Evolutionary conservation across 163 green algal species (phyloP).

Genomic region (Chlamydomonas reinhardtii): DNA sequence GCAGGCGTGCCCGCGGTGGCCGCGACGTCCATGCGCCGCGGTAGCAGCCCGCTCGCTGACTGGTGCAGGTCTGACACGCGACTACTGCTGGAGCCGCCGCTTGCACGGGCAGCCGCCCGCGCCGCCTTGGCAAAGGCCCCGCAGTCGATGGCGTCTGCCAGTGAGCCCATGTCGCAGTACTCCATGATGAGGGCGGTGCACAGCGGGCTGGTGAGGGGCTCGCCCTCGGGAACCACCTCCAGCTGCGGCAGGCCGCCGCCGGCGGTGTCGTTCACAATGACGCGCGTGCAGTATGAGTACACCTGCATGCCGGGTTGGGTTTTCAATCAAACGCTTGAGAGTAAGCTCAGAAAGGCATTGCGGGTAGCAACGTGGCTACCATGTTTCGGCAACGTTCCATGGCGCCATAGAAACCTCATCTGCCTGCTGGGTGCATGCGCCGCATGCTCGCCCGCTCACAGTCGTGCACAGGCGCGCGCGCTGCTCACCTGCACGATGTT

Average conservation of each 20-base stretch:
- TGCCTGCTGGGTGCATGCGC: no score
- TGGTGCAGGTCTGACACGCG: no score
- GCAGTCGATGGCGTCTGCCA: slow-evolving; percentile 48
- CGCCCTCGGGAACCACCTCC: slow-evolving; percentile 12
- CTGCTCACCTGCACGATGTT: slow-evolving; percentile 38
- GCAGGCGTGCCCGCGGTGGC: background rate
- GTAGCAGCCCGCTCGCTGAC: background rate
- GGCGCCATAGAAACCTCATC: no score
- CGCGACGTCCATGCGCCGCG: background rate
- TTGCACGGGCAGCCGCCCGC: no score
- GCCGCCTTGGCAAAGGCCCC: slow-evolving; percentile 7
- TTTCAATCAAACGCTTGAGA: no score
- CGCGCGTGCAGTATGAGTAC: slow-evolving; percentile 44
- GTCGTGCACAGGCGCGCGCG: no score
- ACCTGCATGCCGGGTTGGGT: slow-evolving; percentile 13
- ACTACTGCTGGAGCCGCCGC: no score
- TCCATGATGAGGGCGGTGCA: slow-evolving; percentile 41
- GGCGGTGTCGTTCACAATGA: background rate
- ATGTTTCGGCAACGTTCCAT: no score
- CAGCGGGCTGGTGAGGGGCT: background rate
- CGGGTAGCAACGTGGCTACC: no score
- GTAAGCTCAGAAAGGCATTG: no score
- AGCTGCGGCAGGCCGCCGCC: background rate
- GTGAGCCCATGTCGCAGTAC: slow-evolving; percentile 5
- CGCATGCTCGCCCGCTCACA: no score